Evolutionary conservation across 768 basidiomycete genomes (phyloP), one percentile per base, ranked within the genome.

Genomic region (Boletus tomentosulus): DNA sequence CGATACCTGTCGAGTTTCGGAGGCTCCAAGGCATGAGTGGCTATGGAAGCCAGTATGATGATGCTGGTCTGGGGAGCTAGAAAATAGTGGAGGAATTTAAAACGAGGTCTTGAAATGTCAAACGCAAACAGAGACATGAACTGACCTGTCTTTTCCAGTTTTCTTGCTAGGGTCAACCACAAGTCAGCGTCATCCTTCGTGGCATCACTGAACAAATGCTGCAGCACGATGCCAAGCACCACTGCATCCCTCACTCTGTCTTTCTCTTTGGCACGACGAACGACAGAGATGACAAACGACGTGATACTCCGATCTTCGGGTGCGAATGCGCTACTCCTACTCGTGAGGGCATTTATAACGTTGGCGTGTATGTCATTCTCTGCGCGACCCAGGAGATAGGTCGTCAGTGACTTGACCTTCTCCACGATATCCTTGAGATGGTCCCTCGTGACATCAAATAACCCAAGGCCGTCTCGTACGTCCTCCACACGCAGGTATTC

Each of bases 1-100:
- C 94, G 82, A 63, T 87, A 89, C 19, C 91, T 78, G 60, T 89
- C 86, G 24, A 96, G 76, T 19, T 81, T 81, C 0, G 79, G 80
- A 8, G 84, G 83, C 58, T 94, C 92, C 1, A 83, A 76, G 0
- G 85, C 83, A 24, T 79, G 78, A 22, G 75, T 71, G 10, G 84
- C 78, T 39, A 93, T 71, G 3, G 85, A 80, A 9, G 77, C 71
- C 7, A 87, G 67, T 51, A 97, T 79, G 1, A 84, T 80, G 60
- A 91, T 76, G 0, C 86, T 77, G 0, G 86, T 79, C 61, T 84
- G 77, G 1, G 88, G 86, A 2, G 86, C 94, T 95, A 25, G 6
- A 25, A 30, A 56, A 2, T 15, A 34, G 9, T 33, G 45, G 10
- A 13, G 4, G 27, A 45, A 31, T 55, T 27, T 45, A 38, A 48